Evolutionary conservation across 1,284 basidiomycete species (phyloP), one percentile per base, ranked within the genome.

Genomic region (Cerioporus squamosus): DNA sequence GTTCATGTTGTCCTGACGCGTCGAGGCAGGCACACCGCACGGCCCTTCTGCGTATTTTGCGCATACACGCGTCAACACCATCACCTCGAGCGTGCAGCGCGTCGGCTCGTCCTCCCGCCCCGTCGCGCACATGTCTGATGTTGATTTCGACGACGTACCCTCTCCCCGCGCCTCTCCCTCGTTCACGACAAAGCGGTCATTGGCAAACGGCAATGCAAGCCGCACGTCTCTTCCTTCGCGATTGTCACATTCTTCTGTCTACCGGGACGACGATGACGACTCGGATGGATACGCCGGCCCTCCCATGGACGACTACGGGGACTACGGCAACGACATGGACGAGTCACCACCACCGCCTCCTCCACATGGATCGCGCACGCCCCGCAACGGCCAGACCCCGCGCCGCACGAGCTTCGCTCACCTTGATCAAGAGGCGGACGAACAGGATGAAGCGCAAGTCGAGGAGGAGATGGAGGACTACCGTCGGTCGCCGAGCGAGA

Each of bases 121-220:
- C 20, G 74, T 84, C 18, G 69, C 76, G 58, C 86, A 83, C 24
- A 76, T 74, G 4, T 83, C 85, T 22, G 81, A 81, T 17, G 70
- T 87, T 31, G 81, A 89, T 67, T 91, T 84, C 61, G 87, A 91
- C 71, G 73, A 79, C 45, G 77, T 91, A 0, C 89, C 90, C 2
- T 90, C 90, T 18, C 73, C 76, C 20, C 74, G 75, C 38, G 67
- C 71, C 10, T 70, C 73, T 17, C 64, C 68, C 10, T 62, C 62
- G 1, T 65, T 66, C 24, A 69, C 77, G 4, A 62, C 70, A 33
- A 72, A 73, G 44, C 51, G 43, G 22, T 75, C 78, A 5, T 64
- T 72, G 24, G 66, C 63, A 2, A 76, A 74, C 44, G 73, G 70
- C 14, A 43, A 52, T 7, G 42, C 44, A 29, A 43, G 47, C 33